A percentile compares a stretch with the other conserved stretches of the same genome.
phyloP scores from a whole-genome alignment of 2,329 filamentous ascomycete species.

The Fusarium burgessii region DNA sequence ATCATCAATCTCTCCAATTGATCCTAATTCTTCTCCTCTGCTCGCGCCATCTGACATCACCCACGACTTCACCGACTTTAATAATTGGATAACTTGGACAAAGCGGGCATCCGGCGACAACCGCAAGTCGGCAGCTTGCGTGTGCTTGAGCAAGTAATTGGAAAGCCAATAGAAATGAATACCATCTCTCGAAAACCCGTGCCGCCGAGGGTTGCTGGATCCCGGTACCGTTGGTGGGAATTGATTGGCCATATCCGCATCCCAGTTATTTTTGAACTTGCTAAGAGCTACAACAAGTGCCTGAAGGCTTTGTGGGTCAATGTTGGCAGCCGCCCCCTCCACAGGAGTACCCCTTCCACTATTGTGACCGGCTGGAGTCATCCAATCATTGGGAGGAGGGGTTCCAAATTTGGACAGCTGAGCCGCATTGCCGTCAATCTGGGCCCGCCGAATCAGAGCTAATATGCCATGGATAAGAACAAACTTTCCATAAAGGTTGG shows the following conservation, averaged over 20 bases:
- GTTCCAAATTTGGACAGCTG: constrained; percentile 60
- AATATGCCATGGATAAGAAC: constrained; percentile 78
- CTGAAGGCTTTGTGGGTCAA: constrained; percentile 61
- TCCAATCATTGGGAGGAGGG: constrained; percentile 71
- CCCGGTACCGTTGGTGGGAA: constrained; percentile 66
- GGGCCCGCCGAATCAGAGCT: constrained; percentile 65
- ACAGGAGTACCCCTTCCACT: constrained; percentile 62
- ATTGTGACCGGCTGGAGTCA: constrained; percentile 56
- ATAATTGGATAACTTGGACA: constrained; percentile 68
- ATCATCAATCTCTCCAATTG: constrained; percentile 75
- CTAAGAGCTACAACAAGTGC: constrained; percentile 69
- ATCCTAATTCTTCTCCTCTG: constrained; percentile 75
- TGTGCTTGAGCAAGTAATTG: constrained; percentile 72
- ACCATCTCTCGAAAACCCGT: constrained; percentile 78
- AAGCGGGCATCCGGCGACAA: constrained; percentile 70
- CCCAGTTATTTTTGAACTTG: constrained; percentile 80
- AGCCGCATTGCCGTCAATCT: constrained; percentile 55
- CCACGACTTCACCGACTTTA: constrained; percentile 71
- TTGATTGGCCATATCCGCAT: constrained; percentile 75
- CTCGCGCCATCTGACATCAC: constrained; percentile 72
- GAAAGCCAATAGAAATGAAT: constrained; percentile 81
- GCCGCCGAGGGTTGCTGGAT: constrained; percentile 66
- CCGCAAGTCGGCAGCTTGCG: constrained; percentile 64
- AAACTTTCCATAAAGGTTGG: constrained; percentile 80
- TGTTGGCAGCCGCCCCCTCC: constrained; percentile 51